phyloP scores from a whole-genome alignment of 768 basidiomycete genomes.

The Podaxis sp. region DNA sequence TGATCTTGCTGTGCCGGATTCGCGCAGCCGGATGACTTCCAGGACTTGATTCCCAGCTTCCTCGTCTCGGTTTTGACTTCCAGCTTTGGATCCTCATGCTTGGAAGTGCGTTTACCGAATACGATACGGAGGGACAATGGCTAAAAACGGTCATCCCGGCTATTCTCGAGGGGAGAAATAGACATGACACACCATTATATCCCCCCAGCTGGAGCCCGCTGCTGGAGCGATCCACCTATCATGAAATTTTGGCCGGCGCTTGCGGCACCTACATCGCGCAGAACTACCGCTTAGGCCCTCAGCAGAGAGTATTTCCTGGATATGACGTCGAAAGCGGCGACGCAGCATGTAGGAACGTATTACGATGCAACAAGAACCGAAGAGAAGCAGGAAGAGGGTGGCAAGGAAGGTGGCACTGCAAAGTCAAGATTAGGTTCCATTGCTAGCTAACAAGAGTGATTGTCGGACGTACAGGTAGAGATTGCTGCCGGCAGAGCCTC shows the following conservation, averaged over 20 bases:
- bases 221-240: constrained; percentile 39
- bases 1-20: neutral
- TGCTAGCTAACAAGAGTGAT: neutral
- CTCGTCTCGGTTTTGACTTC: neutral
- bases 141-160: neutral
- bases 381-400: constrained; percentile 64
- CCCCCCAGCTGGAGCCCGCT: constrained; percentile 39
- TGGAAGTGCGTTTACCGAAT: neutral
- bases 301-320: constrained; percentile 52
- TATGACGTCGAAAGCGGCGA: constrained; percentile 49
- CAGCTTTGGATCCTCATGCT: neutral
- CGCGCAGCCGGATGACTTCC: constrained; percentile 4
- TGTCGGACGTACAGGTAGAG: constrained; percentile 40
- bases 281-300: constrained; percentile 45
- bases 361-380: constrained; percentile 63
- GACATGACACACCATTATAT: constrained; percentile 41
- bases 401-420: constrained; percentile 69
- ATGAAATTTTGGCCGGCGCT: constrained; percentile 48
- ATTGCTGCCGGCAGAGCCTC: constrained; percentile 30
- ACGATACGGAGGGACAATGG: constrained; percentile 6
- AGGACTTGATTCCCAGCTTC: constrained; percentile 1
- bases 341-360: constrained; percentile 62
- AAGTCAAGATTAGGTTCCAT: constrained; percentile 3
- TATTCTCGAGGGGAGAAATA: constrained; percentile 3
- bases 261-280: constrained; percentile 36